Evolutionary conservation across 306 rosid genomes (phyloP), one percentile per base, ranked within the genome.

Genomic region (Fragaria ananassa): DNA sequence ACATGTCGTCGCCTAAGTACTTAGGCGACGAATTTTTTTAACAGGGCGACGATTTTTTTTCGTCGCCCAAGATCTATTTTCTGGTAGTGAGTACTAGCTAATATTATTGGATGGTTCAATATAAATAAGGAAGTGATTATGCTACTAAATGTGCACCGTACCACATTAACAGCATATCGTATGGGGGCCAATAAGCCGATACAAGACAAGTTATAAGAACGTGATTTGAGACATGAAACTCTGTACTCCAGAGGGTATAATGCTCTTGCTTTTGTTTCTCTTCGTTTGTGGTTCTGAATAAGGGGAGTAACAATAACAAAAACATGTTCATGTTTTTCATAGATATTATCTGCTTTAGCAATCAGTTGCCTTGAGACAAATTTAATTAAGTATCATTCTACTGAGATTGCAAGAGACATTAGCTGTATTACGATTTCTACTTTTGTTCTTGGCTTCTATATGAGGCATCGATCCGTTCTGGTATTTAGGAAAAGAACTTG

Each of bases 371-470:
- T 47, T 60, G 76, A 10, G 81, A 61, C 76, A 70, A 34, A 61
- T 62, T 47, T 13, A n/a, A 44, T 47, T 13, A n/a, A 44, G 29
- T 70, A 14, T 1, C 6, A 5, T 27, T 27, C 44, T 5, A 39
- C 42, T n/a, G 35, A 51, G 23, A 27, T 72, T 70, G n/a, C 66
- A 71, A 39, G 65, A 53, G 31, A 61, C 42, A 61, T 2, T 61
- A 61, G 67, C 67, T 61, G 67, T 15, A 61, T 56, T 80, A 46
- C 50, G 60, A 49, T 46, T 46, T 34, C 61, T 31, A 31, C 8
- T 18, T 66, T 56, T 14, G 51, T 62, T 57, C 7, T 57, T 74
- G 75, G 68, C 53, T 70, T 63, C 63, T 63, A 35, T 51, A 57
- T 37, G 45, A 68, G 12, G 61, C 34, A 41, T 51, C 27, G 46